Evolutionary conservation across 257 asterid species (phyloP).

Genomic region (Fraxinus anomala): DNA sequence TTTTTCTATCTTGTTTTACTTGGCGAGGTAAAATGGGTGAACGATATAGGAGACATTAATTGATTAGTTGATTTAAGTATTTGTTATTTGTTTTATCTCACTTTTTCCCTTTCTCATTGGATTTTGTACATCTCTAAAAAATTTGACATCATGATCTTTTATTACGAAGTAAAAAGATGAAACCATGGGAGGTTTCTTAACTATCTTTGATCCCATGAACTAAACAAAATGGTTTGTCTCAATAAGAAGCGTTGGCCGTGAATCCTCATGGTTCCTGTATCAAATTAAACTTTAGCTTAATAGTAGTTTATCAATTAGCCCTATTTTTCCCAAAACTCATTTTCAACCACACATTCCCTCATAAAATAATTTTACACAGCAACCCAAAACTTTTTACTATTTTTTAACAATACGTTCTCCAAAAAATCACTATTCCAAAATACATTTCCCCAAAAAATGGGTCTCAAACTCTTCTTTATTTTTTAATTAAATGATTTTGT

Average conservation of each 20-base stretch:
- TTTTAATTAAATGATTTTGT: not conserved
- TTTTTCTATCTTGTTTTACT: not conserved
- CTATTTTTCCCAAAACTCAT: too few species aligned
- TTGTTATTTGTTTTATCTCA: not conserved
- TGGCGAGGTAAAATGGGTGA: not conserved
- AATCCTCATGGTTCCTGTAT: not conserved
- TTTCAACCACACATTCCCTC: too few species aligned
- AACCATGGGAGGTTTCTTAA: not conserved
- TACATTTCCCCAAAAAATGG: too few species aligned
- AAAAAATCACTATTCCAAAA: too few species aligned
- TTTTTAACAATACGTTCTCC: too few species aligned
- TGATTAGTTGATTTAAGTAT: not conserved
- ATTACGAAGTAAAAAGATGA: not conserved
- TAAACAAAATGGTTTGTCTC: not conserved
- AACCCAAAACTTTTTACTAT: too few species aligned
- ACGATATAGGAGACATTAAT: not conserved
- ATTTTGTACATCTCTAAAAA: not conserved
- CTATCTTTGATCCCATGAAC: not conserved
- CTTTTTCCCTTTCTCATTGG: not conserved
- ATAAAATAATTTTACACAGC: too few species aligned
- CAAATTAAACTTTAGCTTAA: not conserved
- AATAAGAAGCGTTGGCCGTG: not conserved
- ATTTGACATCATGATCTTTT: too few species aligned
- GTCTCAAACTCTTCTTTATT: too few species aligned
- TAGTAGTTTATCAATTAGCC: not conserved